Evolutionary conservation across 495 filamentous ascomycete species (phyloP).

Genomic region (Aspergillus baeticus): DNA sequence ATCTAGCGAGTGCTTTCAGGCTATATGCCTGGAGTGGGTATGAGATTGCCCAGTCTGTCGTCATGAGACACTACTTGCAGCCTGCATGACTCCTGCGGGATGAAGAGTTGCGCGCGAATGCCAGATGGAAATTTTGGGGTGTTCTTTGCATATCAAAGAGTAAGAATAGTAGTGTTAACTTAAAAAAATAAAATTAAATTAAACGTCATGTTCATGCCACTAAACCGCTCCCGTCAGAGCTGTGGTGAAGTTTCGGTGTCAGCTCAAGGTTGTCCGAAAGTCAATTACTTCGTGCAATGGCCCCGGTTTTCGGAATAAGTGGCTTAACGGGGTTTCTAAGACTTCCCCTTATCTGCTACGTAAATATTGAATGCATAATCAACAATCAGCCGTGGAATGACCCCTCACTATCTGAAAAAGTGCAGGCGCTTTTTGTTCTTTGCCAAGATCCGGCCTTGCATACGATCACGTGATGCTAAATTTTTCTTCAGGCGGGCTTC

Average conservation of each 20-base stretch:
- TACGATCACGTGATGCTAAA: constrained; percentile 22
- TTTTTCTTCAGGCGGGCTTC: constrained; percentile 18
- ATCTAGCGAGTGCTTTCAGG: too few relatives aligned
- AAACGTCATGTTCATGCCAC: constrained; percentile 14
- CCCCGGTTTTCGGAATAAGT: too few relatives aligned
- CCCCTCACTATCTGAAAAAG: too few relatives aligned
- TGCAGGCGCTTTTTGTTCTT: not conserved
- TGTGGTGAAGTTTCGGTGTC: not conserved
- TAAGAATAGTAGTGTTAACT: not conserved
- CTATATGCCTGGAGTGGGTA: too few relatives aligned
- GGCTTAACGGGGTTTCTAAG: too few relatives aligned
- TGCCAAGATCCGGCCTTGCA: constrained; percentile 20
- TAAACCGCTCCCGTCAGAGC: constrained; percentile 2
- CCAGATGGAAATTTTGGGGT: too few relatives aligned
- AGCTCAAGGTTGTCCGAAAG: too few relatives aligned
- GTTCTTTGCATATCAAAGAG: not conserved
- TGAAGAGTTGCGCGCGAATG: too few relatives aligned
- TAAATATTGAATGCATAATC: too few relatives aligned
- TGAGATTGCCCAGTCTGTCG: not conserved
- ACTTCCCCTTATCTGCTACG: too few relatives aligned
- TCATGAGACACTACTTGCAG: not conserved
- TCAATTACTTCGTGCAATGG: too few relatives aligned
- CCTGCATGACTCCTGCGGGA: not conserved
- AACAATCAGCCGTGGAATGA: too few relatives aligned
- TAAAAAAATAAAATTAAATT: not conserved